Evolutionary conservation across 2,329 filamentous ascomycete genomes (phyloP), one percentile per base, ranked within the genome.

Genomic region (Fusarium sp.): DNA sequence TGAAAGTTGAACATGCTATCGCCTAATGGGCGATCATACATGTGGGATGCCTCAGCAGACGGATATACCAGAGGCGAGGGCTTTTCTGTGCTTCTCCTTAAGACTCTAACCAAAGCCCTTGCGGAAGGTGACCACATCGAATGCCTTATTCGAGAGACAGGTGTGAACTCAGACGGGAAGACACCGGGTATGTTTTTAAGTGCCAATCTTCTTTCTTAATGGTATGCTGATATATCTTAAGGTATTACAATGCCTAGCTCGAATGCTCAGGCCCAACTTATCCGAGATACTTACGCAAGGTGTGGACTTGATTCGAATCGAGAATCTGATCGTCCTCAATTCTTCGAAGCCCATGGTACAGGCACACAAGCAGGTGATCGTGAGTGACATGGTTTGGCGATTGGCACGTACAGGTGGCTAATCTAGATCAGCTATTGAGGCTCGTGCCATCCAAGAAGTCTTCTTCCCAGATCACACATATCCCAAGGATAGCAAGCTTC

Each of bases 61-160:
- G 49, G 49, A 20, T 52, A 51, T 14, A 24, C 48, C 5, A 24
- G 48, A 18, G 36, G 48, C n/a, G 49, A 52, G 13, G 49, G 49
- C 24, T 22, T 52, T 17, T 9, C 49, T 5, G 24, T 13, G 11
- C n/a, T 52, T 5, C 15, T 52, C 8, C 8, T 52, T 8, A 52
- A 52, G 33, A 33, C 38, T 10, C 24, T 52, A 15, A 42, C 17
- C 11, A n/a, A 42, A n/a, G 49, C 49, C 26, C 6, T 52, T 4
- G 24, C 24, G 5, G 49, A 52, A n/a, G 4, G 17, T 9, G 49
- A 52, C 17, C 10, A 20, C 13, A 52, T 52, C 24, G 49, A 52
- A 22, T 52, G 49, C 11, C 18, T 52, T 11, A 34, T 52, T n/a
- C 17, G 49, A 20, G 38, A 52, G 38, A 52, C 38, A 22, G 49